phyloP scores from a whole-genome alignment of 169 alveolate genomes.

The Babesia divergens region DNA sequence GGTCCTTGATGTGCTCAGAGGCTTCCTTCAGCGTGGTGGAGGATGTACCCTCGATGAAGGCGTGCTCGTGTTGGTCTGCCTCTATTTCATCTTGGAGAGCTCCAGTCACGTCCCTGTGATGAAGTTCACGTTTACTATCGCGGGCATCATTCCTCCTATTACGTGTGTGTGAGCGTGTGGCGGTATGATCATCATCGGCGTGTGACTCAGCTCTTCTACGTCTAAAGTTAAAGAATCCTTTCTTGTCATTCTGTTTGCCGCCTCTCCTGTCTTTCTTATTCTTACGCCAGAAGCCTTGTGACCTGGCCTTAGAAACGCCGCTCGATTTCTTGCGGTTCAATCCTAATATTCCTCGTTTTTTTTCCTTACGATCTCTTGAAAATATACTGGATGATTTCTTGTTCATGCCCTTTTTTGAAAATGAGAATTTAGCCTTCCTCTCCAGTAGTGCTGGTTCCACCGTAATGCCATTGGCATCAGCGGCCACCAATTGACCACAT shows the following conservation, averaged over 20 bases:
- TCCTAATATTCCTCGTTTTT: background rate
- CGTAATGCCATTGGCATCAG: too few relatives aligned
- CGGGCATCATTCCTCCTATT: background rate
- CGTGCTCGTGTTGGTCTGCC: constrained; percentile 16
- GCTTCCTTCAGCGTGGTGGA: background rate
- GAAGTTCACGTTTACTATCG: background rate
- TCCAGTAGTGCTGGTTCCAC: constrained; percentile 1
- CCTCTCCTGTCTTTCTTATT: background rate
- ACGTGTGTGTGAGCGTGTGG: too few relatives aligned
- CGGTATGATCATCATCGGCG: too few relatives aligned
- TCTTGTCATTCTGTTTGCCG: background rate
- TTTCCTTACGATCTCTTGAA: too few relatives aligned
- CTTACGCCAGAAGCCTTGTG: background rate
- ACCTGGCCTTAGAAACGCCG: too few relatives aligned
- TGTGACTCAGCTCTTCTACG: too few relatives aligned
- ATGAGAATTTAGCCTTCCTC: background rate
- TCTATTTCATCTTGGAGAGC: constrained; percentile 6
- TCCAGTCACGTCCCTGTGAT: constrained; percentile 13
- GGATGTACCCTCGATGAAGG: background rate
- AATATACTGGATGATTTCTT: too few relatives aligned
- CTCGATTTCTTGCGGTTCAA: too few relatives aligned
- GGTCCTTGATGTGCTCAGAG: background rate
- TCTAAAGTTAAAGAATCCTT: too few relatives aligned
- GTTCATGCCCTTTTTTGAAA: background rate
- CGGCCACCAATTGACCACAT: background rate